Conservation (phyloP, 495 filamentous ascomycete genomes). For the Aspergillus homomorphus region DNA sequence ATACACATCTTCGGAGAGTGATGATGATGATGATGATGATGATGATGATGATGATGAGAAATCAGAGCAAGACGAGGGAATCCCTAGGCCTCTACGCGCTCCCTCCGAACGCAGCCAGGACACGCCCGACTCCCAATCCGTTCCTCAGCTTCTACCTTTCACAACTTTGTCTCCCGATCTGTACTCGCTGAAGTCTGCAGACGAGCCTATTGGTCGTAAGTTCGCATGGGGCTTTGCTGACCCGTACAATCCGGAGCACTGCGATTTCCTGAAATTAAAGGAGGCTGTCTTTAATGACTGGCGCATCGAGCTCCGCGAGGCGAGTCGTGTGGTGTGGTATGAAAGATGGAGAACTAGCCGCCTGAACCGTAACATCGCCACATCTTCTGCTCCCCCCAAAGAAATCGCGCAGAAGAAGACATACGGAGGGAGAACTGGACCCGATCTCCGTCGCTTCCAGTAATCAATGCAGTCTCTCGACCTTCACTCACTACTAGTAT, state of each 20-base stretch:
- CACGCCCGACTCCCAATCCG: conserved; percentile 20
- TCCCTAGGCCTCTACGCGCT: conserved; percentile 35
- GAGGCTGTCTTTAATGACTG: conserved; percentile 92
- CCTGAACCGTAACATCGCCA: conserved; percentile 43
- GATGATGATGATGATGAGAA: conserved; percentile 38
- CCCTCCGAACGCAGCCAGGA: conserved; percentile 30
- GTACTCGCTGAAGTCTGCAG: conserved; percentile 66
- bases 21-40: conserved; percentile 56
- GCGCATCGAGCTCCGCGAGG: conserved; percentile 85
- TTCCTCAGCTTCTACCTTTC: conserved; percentile 62
- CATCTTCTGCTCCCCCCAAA: conserved; percentile 8
- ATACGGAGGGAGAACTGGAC: conserved; percentile 34
- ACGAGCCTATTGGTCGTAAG: conserved; percentile 64
- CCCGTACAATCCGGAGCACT: conserved; percentile 85
- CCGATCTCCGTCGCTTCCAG: conserved; percentile 32
- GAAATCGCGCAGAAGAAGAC: conserved; percentile 18
- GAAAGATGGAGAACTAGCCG: conserved; percentile 89
- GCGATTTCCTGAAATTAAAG: conserved; percentile 88
- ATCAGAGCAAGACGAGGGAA: conserved; percentile 16
- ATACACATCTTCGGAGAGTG: conserved; percentile 57
- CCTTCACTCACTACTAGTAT: background rate
- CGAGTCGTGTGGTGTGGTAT: conserved; percentile 91
- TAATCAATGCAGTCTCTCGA: conserved; percentile 15
- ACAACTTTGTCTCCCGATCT: conserved; percentile 92
- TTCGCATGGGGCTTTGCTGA: conserved; percentile 98